Conservation (phyloP, 2,329 filamentous ascomycete genomes). For the Akanthomyces muscarius region DNA sequence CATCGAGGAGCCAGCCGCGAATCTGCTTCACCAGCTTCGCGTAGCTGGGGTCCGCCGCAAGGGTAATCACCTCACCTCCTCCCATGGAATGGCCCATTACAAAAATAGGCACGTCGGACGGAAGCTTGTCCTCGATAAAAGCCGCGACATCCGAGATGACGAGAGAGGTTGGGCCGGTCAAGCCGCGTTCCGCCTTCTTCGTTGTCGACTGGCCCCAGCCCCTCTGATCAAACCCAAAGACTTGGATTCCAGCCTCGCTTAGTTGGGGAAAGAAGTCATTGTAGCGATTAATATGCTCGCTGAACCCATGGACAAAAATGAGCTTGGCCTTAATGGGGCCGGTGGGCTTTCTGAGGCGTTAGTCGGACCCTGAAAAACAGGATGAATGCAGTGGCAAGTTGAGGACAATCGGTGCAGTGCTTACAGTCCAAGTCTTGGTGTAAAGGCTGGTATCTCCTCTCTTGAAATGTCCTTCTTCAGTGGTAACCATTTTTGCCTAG, state of each 20-base stretch:
- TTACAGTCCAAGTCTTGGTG: slow-evolving; percentile 57
- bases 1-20: slow-evolving; percentile 69
- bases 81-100: slow-evolving; percentile 92
- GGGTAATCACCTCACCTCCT: slow-evolving; percentile 68
- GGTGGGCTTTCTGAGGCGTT: slow-evolving; percentile 42
- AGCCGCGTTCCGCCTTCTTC: slow-evolving; percentile 59
- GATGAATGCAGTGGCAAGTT: not conserved
- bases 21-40: slow-evolving; percentile 55
- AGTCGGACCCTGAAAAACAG: not conserved
- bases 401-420: slow-evolving; percentile 24
- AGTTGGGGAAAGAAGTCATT: slow-evolving; percentile 68
- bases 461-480: slow-evolving; percentile 48
- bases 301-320: slow-evolving; percentile 85
- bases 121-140: slow-evolving; percentile 62
- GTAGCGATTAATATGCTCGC: slow-evolving; percentile 78
- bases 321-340: slow-evolving; percentile 63
- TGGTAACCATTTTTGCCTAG: slow-evolving; percentile 32
- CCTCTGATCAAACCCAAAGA: slow-evolving; percentile 77
- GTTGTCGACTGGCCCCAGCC: slow-evolving; percentile 79
- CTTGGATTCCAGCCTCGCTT: slow-evolving; percentile 67
- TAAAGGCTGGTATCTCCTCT: slow-evolving; percentile 45
- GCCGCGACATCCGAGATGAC: slow-evolving; percentile 76
- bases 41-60: slow-evolving; percentile 49
- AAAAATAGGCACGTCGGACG: slow-evolving; percentile 62
- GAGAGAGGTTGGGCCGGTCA: slow-evolving; percentile 66